Base-by-base conservation (phyloP, 2,329 filamentous ascomycete genomes). In the Alternaria tenuissima region DNA sequence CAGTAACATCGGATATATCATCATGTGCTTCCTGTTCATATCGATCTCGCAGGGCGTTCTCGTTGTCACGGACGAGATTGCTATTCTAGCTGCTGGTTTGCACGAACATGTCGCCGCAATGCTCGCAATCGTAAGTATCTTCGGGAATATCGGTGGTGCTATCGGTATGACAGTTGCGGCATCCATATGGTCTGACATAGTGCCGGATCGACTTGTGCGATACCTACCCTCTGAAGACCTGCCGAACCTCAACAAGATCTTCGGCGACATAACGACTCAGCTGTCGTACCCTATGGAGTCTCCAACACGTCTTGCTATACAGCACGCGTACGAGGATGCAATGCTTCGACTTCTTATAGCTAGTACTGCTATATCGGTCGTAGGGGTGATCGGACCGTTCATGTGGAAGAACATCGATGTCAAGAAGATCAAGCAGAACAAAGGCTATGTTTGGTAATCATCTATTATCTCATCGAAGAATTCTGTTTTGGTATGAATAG, bases 101-200 rank as follows among this genome's bases (percentile, higher is more conserved):
- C 69, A 70, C 26, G 64, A 69, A 18, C 84, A 84, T 61, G 83
- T 90, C 59, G 89, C 76, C 0, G 63, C 70, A 8, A 66, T 71
- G 7, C 64, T 78, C 14, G 76, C 76, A 5, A 56, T 69, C 6
- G 83, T 87, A 3, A 81, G 89, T 22, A 83, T 90, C n/a, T 85
- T 87, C 30, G 81, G 84, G 59, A 85, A 83, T 60, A 83, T 91
- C 59, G 89, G 77, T 7, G 69, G 73, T n/a, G 75, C 74, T 4
- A 70, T 78, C 16, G 77, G 77, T 3, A 63, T 57, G 38, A 83
- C 88, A 1, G 81, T 91, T 41, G 84, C 88, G 0, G 84, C 83
- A 0, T 87, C 87, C 2, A 86, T 91, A 60, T 91, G 88, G 88
- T 86, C 84, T 7, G 59, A 66, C 41, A 52, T 61, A 1, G 64